Percentiles rank a stretch among this genome's conserved stretches.
phyloP scores from a whole-genome alignment of 2,329 filamentous ascomycete species.

The Calonectria ilicicola region DNA sequence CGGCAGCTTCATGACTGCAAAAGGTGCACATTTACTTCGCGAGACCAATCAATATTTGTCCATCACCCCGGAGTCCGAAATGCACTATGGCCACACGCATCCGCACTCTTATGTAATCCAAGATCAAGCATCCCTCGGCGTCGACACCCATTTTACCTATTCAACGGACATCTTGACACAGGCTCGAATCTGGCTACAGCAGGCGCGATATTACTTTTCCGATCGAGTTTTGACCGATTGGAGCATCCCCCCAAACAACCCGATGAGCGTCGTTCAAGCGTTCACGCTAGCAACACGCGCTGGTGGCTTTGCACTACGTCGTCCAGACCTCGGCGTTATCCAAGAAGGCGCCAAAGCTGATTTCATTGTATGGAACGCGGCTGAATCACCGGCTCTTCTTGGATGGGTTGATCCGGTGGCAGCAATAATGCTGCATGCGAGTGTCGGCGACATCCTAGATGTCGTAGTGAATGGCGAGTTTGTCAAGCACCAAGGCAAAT shows the following conservation, averaged over 20 bases:
- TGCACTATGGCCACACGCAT: slow-evolving; percentile 68
- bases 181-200: slow-evolving; percentile 66
- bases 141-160: slow-evolving; percentile 67
- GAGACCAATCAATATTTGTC: slow-evolving; percentile 64
- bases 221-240: slow-evolving; percentile 52
- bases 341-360: slow-evolving; percentile 64
- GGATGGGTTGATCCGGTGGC: slow-evolving; percentile 68
- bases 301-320: slow-evolving; percentile 63
- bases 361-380: slow-evolving; percentile 62
- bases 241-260: slow-evolving; percentile 56
- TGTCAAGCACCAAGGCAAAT: slow-evolving; percentile 48
- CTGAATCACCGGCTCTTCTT: slow-evolving; percentile 58
- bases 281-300: slow-evolving; percentile 66
- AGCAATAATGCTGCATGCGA: slow-evolving; percentile 66
- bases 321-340: slow-evolving; percentile 63
- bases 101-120: slow-evolving; percentile 55
- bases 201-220: slow-evolving; percentile 53
- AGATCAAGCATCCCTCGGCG: slow-evolving; percentile 64
- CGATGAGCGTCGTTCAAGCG: slow-evolving; percentile 66
- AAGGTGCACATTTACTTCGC: slow-evolving; percentile 56
- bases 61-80: slow-evolving; percentile 69
- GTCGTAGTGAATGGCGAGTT: slow-evolving; percentile 64
- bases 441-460: slow-evolving; percentile 62
- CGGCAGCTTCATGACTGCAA: slow-evolving; percentile 56
- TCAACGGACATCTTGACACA: slow-evolving; percentile 63